Conservation (phyloP, 2,329 filamentous ascomycete species). For the Aspergillus ochraceoroseus region DNA sequence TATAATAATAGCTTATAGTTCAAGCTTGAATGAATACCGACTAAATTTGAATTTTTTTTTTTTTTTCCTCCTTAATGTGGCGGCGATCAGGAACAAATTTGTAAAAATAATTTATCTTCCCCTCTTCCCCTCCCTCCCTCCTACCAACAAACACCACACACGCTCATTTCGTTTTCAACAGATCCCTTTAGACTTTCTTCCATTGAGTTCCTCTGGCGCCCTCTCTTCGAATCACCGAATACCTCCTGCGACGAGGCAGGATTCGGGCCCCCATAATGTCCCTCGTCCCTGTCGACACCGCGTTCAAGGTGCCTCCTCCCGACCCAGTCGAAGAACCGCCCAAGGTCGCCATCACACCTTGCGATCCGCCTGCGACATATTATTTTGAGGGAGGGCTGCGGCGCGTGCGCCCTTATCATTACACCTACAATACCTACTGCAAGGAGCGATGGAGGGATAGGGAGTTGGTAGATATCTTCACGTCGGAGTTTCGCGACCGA, state of each 20-base stretch:
- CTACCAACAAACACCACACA: not conserved
- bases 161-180: not conserved
- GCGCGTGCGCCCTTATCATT: conserved; percentile 80
- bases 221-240: conserved; percentile 39
- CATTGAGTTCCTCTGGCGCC: conserved; percentile 29
- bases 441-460: conserved; percentile 89
- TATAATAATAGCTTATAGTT: too few species aligned
- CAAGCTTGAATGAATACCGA: too few species aligned
- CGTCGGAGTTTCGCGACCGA: conserved; percentile 85
- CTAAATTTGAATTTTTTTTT: too few species aligned
- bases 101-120: too few species aligned
- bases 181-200: not conserved
- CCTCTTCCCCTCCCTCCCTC: not conserved
- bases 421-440: conserved; percentile 89
- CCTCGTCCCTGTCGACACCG: conserved; percentile 31
- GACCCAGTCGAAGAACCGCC: conserved; percentile 23
- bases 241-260: conserved; percentile 37
- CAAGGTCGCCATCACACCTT: conserved; percentile 29
- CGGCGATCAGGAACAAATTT: too few species aligned
- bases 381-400: conserved; percentile 77
- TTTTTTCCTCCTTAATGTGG: too few species aligned
- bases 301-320: conserved; percentile 24
- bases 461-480: conserved; percentile 78
- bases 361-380: conserved; percentile 63
- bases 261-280: conserved; percentile 37